These are phyloP conservation scores for Aplosporella prunicola DNA, from an alignment of 2,329 filamentous ascomycete species.

Conservation along the genomic window DNA sequence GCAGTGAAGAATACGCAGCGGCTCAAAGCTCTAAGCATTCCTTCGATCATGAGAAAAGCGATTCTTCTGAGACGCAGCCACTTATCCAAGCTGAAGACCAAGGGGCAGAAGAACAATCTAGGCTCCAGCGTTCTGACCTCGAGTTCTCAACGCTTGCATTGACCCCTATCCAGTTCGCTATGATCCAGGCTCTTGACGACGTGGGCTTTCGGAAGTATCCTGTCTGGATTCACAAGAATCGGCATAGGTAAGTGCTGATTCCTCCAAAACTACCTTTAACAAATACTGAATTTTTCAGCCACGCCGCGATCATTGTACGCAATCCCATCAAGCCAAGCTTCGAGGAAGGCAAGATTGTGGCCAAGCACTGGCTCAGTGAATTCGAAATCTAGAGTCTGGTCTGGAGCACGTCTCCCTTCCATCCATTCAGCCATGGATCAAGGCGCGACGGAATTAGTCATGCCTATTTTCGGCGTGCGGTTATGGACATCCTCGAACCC, in stretches of 20 bases:
- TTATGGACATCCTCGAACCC: no score
- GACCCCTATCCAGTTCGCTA: conserved; percentile 70
- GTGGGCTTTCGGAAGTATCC: conserved; percentile 51
- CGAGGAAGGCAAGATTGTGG: conserved; percentile 65
- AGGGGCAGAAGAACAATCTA: conserved; percentile 22
- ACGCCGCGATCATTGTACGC: conserved; percentile 84
- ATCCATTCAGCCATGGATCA: no score
- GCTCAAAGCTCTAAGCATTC: conserved; percentile 16
- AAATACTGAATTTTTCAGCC: conserved; percentile 53
- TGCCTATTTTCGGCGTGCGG: no score
- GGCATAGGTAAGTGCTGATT: conserved; percentile 17
- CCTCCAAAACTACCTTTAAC: not conserved
- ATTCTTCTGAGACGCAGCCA: conserved; percentile 12
- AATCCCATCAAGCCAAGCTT: conserved; percentile 52
- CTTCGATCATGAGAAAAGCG: conserved; percentile 1
- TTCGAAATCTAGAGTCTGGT: conserved; percentile 58
- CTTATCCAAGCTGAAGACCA: conserved; percentile 15
- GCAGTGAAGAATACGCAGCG: conserved; percentile 34
- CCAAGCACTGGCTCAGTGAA: conserved; percentile 70
- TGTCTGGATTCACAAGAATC: conserved; percentile 64
- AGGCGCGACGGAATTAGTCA: no score
- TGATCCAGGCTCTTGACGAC: conserved; percentile 66
- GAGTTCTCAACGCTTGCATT: conserved; percentile 66
- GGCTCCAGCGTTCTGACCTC: conserved; percentile 22
- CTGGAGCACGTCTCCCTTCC: no score